Conservation (phyloP, 371 early-diverging fungal species). For the Lichtheimia hyalospora region DNA sequence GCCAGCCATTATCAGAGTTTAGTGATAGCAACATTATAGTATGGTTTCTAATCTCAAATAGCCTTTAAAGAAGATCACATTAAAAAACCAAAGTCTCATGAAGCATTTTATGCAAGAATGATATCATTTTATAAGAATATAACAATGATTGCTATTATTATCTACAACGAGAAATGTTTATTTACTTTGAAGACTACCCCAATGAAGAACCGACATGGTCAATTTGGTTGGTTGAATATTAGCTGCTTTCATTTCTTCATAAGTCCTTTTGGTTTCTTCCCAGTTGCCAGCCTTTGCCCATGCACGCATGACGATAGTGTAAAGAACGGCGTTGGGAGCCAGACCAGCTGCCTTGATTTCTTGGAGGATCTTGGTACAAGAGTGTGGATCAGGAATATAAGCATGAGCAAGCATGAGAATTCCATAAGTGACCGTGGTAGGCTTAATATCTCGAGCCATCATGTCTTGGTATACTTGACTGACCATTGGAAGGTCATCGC, state of each 20-base stretch:
- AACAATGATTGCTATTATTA: no score
- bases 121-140: no score
- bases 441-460: slow-evolving; percentile 30
- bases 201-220: slow-evolving; percentile 42
- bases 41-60: no score
- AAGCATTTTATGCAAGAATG: no score
- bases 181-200: slow-evolving; percentile 19
- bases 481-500: slow-evolving; percentile 34
- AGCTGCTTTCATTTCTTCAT: slow-evolving; percentile 37
- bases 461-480: slow-evolving; percentile 44
- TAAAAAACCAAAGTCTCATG: no score
- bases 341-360: slow-evolving; percentile 27
- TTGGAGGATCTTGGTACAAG: slow-evolving; percentile 30
- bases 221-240: slow-evolving; percentile 36
- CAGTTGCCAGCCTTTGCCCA: slow-evolving; percentile 45
- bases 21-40: no score
- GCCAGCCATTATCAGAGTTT: no score
- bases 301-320: slow-evolving; percentile 49
- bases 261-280: slow-evolving; percentile 33
- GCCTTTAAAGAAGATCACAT: no score
- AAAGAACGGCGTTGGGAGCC: slow-evolving; percentile 33
- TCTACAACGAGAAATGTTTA: slow-evolving; percentile 26
- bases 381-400: slow-evolving; percentile 44
- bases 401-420: slow-evolving; percentile 47
- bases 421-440: slow-evolving; percentile 39